Evolutionary conservation across 169 alveolate species (phyloP), one percentile per base, ranked within the genome.

Genomic region (Plasmodium knowlesi): DNA sequence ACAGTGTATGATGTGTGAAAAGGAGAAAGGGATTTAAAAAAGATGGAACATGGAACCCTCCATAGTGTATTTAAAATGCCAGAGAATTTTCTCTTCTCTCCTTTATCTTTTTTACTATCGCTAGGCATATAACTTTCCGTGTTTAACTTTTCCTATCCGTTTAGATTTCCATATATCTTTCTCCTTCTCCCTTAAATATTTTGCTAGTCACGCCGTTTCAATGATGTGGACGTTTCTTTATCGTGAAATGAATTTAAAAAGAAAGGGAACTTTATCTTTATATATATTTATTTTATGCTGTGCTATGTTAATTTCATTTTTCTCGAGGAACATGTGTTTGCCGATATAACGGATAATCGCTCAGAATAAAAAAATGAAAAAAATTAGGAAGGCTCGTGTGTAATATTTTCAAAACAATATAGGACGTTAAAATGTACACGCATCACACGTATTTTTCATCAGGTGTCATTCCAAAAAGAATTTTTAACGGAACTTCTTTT

Each of bases 321-420:
- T 14, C 43, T 43, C 71, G 74, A 43, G 71, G 43, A 22, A 57
- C 74, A 30, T 83, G 82, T 83, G 74, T 83, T 83, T 34, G 14
- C 53, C 37, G 43, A 4, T 82, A 70, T 67, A 70, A 22, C 53
- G 83, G 82, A 67, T 39, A 19, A 16, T 71, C 32, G 73, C 37
- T 70, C 53, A 83, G 50, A 46, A 54, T 25, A 70, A 83, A 83
- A 71, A 22, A 39, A 39, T 70, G 19, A 32, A 46, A 53, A 54
- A 83, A 57, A 5, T 16, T 83, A 43, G 22, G 39, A 34, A 83
- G 16, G 37, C 25, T 39, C 5, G 50, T 28, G n/a, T 46, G 50
- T 30, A 67, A 70, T 70, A 83, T 41, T 83, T 83, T 83, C 92
- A 83, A 70, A 83, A 72, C 81, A 82, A 32, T 82, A 83, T 72